A percentile compares a stretch with the other conserved stretches of the same genome.
phyloP scores from a whole-genome alignment of 805 yeast genomes.

The Suhomyces pyralidae region DNA sequence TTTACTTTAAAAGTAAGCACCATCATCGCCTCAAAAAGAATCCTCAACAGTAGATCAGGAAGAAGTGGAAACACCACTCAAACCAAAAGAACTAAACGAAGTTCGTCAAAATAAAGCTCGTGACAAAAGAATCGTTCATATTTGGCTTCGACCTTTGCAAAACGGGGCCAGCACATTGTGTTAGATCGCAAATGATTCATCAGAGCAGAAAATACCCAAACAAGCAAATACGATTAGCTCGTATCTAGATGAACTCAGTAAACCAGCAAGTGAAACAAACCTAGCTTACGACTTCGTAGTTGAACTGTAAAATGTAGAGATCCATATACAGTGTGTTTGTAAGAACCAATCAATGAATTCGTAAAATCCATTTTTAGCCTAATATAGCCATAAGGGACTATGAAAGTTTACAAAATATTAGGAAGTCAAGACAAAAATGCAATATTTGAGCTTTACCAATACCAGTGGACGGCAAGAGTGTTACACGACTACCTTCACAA shows the following conservation, averaged over 20 bases:
- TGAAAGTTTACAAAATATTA: neutral
- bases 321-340: neutral
- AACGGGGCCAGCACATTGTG: neutral
- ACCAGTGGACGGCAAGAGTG: too few relatives aligned
- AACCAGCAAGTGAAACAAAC: neutral
- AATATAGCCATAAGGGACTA: neutral
- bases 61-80: neutral
- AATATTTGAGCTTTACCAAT: too few relatives aligned
- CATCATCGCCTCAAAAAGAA: neutral
- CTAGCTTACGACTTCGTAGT: neutral
- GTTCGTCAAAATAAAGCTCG: neutral
- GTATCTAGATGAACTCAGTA: neutral
- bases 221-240: neutral
- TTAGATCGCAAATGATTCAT: neutral
- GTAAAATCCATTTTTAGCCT: too few relatives aligned
- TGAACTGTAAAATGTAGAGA: neutral
- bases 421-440: neutral
- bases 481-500: too few relatives aligned
- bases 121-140: neutral
- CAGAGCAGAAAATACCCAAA: neutral
- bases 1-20: neutral
- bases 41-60: neutral
- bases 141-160: neutral
- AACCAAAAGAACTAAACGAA: neutral
- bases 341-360: neutral